Evolutionary conservation across 441 rosid species (phyloP).

Genomic region (Isatis lusitanica): DNA sequence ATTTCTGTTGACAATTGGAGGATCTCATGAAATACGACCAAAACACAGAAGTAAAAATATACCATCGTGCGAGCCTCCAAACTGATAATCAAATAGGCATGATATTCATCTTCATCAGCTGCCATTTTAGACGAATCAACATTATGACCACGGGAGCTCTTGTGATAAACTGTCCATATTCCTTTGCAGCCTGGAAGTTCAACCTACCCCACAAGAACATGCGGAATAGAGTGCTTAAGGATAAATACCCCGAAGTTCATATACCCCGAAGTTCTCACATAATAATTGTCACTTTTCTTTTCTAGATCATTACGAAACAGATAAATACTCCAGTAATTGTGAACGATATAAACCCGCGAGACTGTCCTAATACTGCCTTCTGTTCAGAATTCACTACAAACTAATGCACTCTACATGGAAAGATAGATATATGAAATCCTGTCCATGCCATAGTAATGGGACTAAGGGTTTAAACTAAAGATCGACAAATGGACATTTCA

Average conservation of each 20-base stretch:
- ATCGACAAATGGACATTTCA: not conserved
- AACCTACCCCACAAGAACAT: constrained; percentile 57
- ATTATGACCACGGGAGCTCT: constrained; percentile 76
- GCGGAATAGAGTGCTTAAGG: constrained; percentile 20
- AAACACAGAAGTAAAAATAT: constrained; percentile 32
- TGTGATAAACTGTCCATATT: constrained; percentile 98
- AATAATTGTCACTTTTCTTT: constrained; percentile 6
- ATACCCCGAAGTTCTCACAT: no score
- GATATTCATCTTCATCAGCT: constrained; percentile 84
- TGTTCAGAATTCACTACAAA: constrained; percentile 21
- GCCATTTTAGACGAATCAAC: constrained; percentile 73
- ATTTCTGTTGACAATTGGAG: constrained; percentile 8
- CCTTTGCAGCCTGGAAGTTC: constrained; percentile 97
- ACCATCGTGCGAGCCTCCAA: constrained; percentile 97
- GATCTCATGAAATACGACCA: constrained; percentile 10
- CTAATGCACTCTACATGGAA: constrained; percentile 15
- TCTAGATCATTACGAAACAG: constrained; percentile 12
- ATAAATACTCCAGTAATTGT: constrained; percentile 9
- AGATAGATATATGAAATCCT: not conserved
- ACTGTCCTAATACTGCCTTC: constrained; percentile 15
- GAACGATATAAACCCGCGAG: constrained; percentile 20
- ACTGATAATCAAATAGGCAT: constrained; percentile 97
- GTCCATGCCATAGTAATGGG: constrained; percentile 4
- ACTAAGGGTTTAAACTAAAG: not conserved
- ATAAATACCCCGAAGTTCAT: no score